Percentiles rank a stretch among this genome's conserved stretches.
Evolutionary conservation across 495 filamentous ascomycete species (phyloP).

Genomic region (Penicillium maclennaniae): DNA sequence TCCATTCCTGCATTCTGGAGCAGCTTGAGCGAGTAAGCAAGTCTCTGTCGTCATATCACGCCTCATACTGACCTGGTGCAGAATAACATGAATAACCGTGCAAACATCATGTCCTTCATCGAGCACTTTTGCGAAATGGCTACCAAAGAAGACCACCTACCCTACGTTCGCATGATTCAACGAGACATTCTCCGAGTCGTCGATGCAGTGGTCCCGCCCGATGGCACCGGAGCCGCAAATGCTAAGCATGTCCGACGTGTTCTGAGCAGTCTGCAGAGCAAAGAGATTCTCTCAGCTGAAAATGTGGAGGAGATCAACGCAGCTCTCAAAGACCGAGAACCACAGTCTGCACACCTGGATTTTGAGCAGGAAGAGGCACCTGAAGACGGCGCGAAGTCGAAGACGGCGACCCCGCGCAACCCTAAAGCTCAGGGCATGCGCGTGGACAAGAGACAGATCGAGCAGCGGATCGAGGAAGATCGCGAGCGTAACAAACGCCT

Average conservation of each 20-base stretch:
- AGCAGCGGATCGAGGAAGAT: constrained; percentile 96
- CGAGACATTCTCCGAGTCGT: constrained; percentile 85
- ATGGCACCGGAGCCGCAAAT: constrained; percentile 89
- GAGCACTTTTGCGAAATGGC: constrained; percentile 91
- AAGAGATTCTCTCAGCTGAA: constrained; percentile 61
- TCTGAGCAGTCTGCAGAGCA: constrained; percentile 62
- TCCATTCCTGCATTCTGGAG: constrained; percentile 95
- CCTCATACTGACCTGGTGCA: constrained; percentile 22
- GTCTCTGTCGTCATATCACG: background rate
- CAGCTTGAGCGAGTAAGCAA: constrained; percentile 74
- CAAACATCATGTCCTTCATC: constrained; percentile 99
- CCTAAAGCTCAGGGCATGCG: constrained; percentile 39
- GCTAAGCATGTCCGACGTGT: constrained; percentile 87
- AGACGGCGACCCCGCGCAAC: constrained; percentile 30
- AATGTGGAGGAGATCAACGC: constrained; percentile 75
- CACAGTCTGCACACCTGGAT: constrained; percentile 38
- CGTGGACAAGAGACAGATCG: constrained; percentile 81
- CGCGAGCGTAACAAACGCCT: constrained; percentile 89
- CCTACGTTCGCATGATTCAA: constrained; percentile 91
- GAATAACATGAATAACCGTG: constrained; percentile 93
- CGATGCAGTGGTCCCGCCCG: constrained; percentile 75
- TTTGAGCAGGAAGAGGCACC: constrained; percentile 32
- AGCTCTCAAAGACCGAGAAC: constrained; percentile 70
- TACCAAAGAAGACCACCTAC: constrained; percentile 63
- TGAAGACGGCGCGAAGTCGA: constrained; percentile 25